phyloP scores from a whole-genome alignment of 148 eudicot genomes.

The Arbutus unedo region DNA sequence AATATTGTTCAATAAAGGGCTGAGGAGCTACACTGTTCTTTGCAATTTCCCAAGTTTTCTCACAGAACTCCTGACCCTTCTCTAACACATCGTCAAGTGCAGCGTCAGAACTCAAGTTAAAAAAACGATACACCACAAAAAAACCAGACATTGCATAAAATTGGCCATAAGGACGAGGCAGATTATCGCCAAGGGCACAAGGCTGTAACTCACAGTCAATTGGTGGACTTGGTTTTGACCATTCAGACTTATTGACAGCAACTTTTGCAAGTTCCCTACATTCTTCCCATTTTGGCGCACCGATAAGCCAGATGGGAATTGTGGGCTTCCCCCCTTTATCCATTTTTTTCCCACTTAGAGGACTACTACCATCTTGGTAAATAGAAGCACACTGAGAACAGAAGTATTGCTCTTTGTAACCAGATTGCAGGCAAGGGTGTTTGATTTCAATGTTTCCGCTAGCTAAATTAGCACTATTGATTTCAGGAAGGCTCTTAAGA shows the following conservation, averaged over 20 bases:
- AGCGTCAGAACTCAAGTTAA: conserved; percentile 81
- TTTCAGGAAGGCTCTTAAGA: conserved; percentile 54
- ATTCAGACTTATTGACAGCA: conserved; percentile 89
- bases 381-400: conserved; percentile 74
- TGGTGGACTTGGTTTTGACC: conserved; percentile 70
- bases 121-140: conserved; percentile 88
- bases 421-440: conserved; percentile 91
- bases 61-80: conserved; percentile 75
- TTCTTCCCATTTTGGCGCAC: conserved; percentile 87
- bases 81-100: conserved; percentile 81
- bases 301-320: conserved; percentile 58
- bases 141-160: conserved; percentile 97
- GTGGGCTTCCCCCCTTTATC: conserved; percentile 58
- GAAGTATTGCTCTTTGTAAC: conserved; percentile 64
- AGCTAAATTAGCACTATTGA: conserved; percentile 43
- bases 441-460: conserved; percentile 62
- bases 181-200: conserved; percentile 75
- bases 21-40: conserved; percentile 81
- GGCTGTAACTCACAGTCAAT: conserved; percentile 82
- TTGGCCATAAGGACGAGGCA: conserved; percentile 83
- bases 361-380: conserved; percentile 40
- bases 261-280: conserved; percentile 74
- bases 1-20: conserved; percentile 95
- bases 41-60: conserved; percentile 78
- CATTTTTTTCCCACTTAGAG: conserved; percentile 34